Base-by-base conservation (phyloP, 106 monocot genomes). In the Gastrodia elata region DNA sequence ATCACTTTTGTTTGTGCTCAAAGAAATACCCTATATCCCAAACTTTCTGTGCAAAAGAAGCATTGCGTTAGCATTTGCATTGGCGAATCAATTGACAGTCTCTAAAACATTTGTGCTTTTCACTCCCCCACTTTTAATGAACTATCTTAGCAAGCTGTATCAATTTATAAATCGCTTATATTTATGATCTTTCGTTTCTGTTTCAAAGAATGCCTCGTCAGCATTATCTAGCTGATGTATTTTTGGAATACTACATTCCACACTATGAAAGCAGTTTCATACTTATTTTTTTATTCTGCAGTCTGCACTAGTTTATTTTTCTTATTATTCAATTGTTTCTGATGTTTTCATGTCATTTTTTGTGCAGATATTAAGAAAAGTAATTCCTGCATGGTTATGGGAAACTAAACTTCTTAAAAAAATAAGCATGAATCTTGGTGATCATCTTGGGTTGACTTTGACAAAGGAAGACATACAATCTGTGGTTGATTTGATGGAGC, bases 401-500 rank as follows among this genome's bases (percentile, higher is more conserved):
- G 28, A 77, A 58, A 79, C 83, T 1, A 84, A 79, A 79, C 73
- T 79, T 71, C 25, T 75, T 14, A 87, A 85, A 68, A 73, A 46
- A 30, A 61, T 93, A 25, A 89, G 84, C 73, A 85, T 42, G 74
- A 68, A 65, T 70, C 33, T 93, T 1, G 83, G 87, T 52, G 81
- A 85, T 79, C 93, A 93, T 89, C 87, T 93, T 71, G 89, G 93
- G 4, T 75, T 93, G 79, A 75, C 71, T 64, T 76, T 93, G 73
- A 83, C 77, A 26, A 87, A 44, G 78, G 89, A 93, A 77, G 93
- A 93, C 68, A 58, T 93, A 73, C 77, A 89, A 75, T 81, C 87
- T 39, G 93, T 93, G 39, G 87, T 93, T 68, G 89, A 89, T 77
- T 68, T 93, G 71, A 93, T 93, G 93, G 93, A 93, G 71, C 93